Evolutionary conservation across 305 asterid species (phyloP).

Genomic region (Solanum hybrid): DNA sequence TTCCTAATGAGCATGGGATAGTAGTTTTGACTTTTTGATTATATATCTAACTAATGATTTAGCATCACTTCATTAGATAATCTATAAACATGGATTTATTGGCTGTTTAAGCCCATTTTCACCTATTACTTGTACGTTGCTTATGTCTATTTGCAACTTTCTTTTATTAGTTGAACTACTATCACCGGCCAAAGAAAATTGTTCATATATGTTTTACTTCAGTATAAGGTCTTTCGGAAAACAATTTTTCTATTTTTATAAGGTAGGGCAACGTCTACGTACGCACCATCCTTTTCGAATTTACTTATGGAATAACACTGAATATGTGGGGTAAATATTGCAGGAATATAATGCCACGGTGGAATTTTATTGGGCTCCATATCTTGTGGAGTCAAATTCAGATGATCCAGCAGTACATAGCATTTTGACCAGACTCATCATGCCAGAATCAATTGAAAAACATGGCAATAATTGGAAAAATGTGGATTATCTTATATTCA

Average conservation of each 20-base stretch:
- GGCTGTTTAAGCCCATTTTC: neutral
- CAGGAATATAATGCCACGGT: conserved; percentile 59
- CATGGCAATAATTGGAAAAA: conserved; percentile 58
- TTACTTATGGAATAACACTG: neutral
- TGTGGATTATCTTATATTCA: conserved; percentile 54
- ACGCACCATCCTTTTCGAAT: neutral
- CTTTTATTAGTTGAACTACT: neutral
- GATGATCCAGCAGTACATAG: conserved; percentile 36
- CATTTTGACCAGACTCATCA: conserved; percentile 16
- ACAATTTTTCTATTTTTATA: rapidly evolving
- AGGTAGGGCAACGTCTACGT: rapidly evolving
- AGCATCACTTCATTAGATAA: neutral
- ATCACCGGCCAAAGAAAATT: no score
- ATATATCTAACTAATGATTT: neutral
- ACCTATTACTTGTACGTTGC: conserved; percentile 14
- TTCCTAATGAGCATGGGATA: neutral
- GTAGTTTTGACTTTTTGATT: neutral
- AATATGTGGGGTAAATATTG: neutral
- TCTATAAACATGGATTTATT: neutral
- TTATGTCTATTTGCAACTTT: neutral
- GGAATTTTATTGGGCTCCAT: conserved; percentile 71
- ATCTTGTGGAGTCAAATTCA: conserved; percentile 67
- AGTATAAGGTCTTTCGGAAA: neutral
- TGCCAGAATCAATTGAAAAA: conserved; percentile 41
- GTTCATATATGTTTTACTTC: no score